Base-by-base conservation (phyloP, 257 asterid genomes). In the Nicotiana knightiana region DNA sequence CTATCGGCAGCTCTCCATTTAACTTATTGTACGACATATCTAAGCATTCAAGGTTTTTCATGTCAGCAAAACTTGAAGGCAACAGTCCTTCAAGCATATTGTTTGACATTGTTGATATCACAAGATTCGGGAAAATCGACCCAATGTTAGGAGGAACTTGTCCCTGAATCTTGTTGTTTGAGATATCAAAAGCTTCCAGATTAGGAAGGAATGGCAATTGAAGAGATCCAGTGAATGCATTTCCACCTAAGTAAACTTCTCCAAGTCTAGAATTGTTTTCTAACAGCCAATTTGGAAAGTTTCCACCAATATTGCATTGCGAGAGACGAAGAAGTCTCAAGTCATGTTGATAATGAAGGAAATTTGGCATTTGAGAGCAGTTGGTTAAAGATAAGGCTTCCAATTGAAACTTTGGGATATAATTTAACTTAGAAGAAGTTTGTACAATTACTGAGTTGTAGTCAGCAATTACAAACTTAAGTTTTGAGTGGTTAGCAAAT, bases 1-100 rank as follows among this genome's bases (percentile, higher is more conserved):
- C 37, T 2, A 0, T 30, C 17, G 85, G 83, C 17, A 77, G 65
- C 17, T 59, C 67, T n/a, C 81, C 83, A 8, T 54, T 66, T 26
- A 85, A 70, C 48, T 67, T 53, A 61, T 82, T 85, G 43, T 32
- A 64, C 16, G 87, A 82, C 32, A 85, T 12, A 21, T 85, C 87
- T 26, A 85, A 75, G 54, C 12, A 39, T n/a, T 6, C 7, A 1
- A 85, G 32, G 7, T 30, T 26, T 9, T 54, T 33, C 66, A 82
- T 16, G 63, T 79, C 67, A 18, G 73, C 67, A 3, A 85, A 26
- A 35, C 63, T 63, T 9, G 82, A 48, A 57, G 85, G 88, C 2
- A 85, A 30, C 48, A 13, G 4, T 6, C 88, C 85, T 28, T 82
- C 64, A 55, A 82, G 54, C 32, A 66, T 11, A 67, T 81, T 81